These are phyloP conservation scores for Daldinia caldariorum DNA, from an alignment of 495 filamentous ascomycete genomes.

Conservation along the genomic window DNA sequence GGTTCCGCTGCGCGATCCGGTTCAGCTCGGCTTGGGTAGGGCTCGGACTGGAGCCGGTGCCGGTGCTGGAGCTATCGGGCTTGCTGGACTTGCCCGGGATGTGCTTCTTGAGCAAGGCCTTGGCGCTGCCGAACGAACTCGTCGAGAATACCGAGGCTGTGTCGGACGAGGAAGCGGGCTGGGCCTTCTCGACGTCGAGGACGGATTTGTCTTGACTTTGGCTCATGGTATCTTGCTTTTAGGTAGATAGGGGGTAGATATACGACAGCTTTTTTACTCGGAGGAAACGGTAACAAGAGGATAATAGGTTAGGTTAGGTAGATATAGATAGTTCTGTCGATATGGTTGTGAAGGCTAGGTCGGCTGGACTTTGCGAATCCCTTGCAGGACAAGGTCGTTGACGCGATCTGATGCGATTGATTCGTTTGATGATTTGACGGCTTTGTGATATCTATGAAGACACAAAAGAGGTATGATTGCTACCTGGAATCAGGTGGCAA, in stretches of 20 bases:
- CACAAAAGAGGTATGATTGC: not conserved
- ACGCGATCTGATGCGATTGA: not conserved
- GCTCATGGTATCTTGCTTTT: constrained; percentile 8
- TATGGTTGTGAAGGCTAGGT: not conserved
- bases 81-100: constrained; percentile 16
- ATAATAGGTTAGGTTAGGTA: not conserved
- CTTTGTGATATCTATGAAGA: not conserved
- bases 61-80: not conserved
- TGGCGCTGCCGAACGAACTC: constrained; percentile 46
- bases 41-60: not conserved
- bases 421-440: not conserved
- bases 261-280: too few relatives aligned
- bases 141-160: constrained; percentile 46
- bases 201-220: constrained; percentile 23
- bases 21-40: constrained; percentile 20
- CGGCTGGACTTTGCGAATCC: not conserved
- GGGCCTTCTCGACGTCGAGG: constrained; percentile 3
- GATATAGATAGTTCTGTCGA: not conserved
- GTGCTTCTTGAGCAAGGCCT: constrained; percentile 45
- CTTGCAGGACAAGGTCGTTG: not conserved
- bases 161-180: constrained; percentile 29
- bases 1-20: constrained; percentile 27
- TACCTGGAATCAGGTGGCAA: not conserved
- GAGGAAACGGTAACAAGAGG: too few relatives aligned
- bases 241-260: not conserved